Conservation (phyloP, 2,329 filamentous ascomycete genomes). For the Alternaria rosae region DNA sequence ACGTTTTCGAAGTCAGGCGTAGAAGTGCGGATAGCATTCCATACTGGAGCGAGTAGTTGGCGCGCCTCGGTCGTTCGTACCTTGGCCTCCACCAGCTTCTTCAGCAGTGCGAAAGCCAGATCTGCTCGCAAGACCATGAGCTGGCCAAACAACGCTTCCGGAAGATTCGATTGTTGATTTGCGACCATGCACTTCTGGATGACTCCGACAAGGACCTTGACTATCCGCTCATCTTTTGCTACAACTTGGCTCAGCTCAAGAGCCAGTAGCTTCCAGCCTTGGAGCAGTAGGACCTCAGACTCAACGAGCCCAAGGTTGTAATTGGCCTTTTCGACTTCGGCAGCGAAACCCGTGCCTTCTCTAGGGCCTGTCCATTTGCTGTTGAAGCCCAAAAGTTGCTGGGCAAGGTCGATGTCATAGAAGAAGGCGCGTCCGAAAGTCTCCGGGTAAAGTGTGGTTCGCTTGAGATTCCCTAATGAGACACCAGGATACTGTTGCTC, state of each 20-base stretch:
- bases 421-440: slow-evolving; percentile 80
- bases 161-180: slow-evolving; percentile 75
- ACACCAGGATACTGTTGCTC: slow-evolving; percentile 77
- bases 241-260: slow-evolving; percentile 79
- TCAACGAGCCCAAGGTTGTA: slow-evolving; percentile 90
- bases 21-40: slow-evolving; percentile 65
- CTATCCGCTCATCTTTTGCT: slow-evolving; percentile 62
- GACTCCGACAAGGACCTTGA: slow-evolving; percentile 75
- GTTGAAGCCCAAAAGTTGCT: slow-evolving; percentile 78
- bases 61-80: slow-evolving; percentile 61
- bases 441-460: slow-evolving; percentile 70
- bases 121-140: slow-evolving; percentile 79
- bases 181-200: slow-evolving; percentile 78
- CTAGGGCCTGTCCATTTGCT: slow-evolving; percentile 72
- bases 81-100: slow-evolving; percentile 72
- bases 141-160: slow-evolving; percentile 81
- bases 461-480: slow-evolving; percentile 79
- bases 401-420: slow-evolving; percentile 80
- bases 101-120: slow-evolving; percentile 81
- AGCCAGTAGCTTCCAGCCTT: slow-evolving; percentile 87
- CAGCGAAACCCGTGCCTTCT: slow-evolving; percentile 72
- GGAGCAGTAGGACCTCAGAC: slow-evolving; percentile 84
- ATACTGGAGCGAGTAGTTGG: slow-evolving; percentile 64
- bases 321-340: slow-evolving; percentile 87
- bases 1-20: slow-evolving; percentile 67